Conservation (phyloP, 139 green algal species). For the Volvox reticuliferus region DNA sequence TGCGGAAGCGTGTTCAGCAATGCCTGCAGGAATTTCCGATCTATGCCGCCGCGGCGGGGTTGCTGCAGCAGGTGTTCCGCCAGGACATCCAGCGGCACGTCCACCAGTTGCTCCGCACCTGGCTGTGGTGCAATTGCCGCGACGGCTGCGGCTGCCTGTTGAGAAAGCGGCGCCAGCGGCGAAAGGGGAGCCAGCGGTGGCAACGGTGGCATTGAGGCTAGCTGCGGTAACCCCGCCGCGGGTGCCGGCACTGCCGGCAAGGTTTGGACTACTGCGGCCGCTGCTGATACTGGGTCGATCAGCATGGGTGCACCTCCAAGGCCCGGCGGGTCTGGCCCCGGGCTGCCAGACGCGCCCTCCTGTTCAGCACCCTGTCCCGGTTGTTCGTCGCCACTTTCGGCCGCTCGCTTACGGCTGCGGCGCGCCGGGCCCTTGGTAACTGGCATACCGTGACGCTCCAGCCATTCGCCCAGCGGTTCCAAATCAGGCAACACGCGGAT, state of each 20-base stretch:
- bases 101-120: not conserved
- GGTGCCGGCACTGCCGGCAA: not conserved
- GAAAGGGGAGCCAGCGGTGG: not conserved
- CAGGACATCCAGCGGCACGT: not conserved
- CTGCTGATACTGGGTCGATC: not conserved
- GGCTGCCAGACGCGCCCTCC: not conserved
- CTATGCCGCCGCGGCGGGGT: not conserved
- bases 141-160: not conserved
- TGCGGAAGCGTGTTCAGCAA: not conserved
- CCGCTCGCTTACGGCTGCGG: conserved; percentile 2
- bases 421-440: conserved; percentile 18
- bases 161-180: not conserved
- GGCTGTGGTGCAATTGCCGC: not conserved
- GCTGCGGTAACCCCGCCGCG: not conserved
- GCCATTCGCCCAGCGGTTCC: conserved; percentile 38
- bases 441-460: conserved; percentile 21
- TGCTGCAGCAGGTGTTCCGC: not conserved
- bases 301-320: not conserved
- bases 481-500: conserved; percentile 42
- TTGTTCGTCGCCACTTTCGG: not conserved
- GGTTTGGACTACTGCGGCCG: not conserved
- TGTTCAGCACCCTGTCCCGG: not conserved
- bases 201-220: not conserved
- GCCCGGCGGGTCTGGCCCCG: not conserved
- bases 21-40: not conserved